phyloP scores from a whole-genome alignment of 176 grass and related monocot genomes.

The Zoysia japonica region DNA sequence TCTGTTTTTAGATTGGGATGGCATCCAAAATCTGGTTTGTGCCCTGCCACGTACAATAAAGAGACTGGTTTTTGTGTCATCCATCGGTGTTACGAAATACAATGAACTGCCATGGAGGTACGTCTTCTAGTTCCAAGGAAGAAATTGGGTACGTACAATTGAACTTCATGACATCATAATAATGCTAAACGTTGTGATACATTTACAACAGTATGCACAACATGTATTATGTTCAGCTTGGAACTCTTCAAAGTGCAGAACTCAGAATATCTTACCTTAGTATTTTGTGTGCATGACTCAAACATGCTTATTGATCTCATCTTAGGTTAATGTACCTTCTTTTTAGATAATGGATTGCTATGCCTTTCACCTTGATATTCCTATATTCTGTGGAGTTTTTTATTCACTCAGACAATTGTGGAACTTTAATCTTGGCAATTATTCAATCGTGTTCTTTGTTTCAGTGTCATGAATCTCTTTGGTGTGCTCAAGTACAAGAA shows the following conservation, averaged over 20 bases:
- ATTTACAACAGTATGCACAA: background rate
- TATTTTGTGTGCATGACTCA: background rate
- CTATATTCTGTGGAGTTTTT: background rate
- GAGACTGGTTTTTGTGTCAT: constrained; percentile 81
- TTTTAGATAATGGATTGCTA: background rate
- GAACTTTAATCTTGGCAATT: constrained; percentile 3
- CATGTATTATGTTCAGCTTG: background rate
- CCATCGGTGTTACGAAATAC: constrained; percentile 92
- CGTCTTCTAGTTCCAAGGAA: constrained; percentile 22
- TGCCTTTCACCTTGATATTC: constrained; percentile 27
- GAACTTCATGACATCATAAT: constrained; percentile 19
- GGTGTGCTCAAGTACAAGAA: constrained; percentile 98
- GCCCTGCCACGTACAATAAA: constrained; percentile 58
- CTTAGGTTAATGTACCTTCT: background rate
- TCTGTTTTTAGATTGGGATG: constrained; percentile 74
- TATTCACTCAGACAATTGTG: background rate
- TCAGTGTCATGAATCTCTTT: constrained; percentile 94
- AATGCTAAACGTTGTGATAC: background rate
- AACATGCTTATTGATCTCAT: constrained; percentile 9
- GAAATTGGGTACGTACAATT: background rate
- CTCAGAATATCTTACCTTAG: background rate
- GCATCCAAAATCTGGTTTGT: constrained; percentile 76
- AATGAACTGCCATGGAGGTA: constrained; percentile 97
- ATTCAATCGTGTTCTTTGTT: background rate
- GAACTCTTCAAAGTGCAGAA: background rate